Conservation (phyloP, 2,329 filamentous ascomycete species). For the Verruconis gallopava region DNA sequence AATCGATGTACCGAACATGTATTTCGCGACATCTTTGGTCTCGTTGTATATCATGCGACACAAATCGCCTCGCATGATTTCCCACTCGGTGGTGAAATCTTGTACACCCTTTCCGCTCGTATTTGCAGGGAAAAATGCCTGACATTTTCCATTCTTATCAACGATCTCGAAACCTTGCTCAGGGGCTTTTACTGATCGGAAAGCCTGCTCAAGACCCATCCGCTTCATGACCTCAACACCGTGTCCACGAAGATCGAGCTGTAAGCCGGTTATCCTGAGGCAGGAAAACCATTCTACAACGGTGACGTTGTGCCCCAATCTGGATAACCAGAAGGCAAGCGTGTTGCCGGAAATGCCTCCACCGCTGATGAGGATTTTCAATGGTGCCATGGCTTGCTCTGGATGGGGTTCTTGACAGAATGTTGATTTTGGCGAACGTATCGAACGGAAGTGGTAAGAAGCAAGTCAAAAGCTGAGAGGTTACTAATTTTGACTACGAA, state of each 20-base stretch:
- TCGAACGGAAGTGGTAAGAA: too few relatives aligned
- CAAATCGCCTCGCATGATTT: conserved; percentile 22
- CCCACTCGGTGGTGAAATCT: conserved; percentile 19
- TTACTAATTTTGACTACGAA: too few relatives aligned
- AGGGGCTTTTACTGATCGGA: conserved; percentile 24
- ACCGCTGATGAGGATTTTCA: conserved; percentile 8
- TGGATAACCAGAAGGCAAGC: conserved; percentile 8
- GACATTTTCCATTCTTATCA: conserved; percentile 13
- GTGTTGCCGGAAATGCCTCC: conserved; percentile 8
- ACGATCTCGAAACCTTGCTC: conserved; percentile 31
- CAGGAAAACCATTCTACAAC: conserved; percentile 29
- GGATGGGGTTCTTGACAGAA: too few relatives aligned
- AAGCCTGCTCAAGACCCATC: conserved; percentile 26
- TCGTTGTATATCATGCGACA: conserved; percentile 21
- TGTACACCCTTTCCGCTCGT: conserved; percentile 15
- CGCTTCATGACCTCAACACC: conserved; percentile 29
- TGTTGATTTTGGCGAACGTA: too few relatives aligned
- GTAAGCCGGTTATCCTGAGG: conserved; percentile 36
- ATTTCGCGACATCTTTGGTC: conserved; percentile 13
- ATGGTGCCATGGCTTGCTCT: too few relatives aligned
- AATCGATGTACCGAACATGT: conserved; percentile 17
- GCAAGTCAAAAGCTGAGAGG: too few relatives aligned
- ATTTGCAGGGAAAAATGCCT: neutral
- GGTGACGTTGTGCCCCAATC: conserved; percentile 15
- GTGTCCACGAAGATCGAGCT: conserved; percentile 35